phyloP scores from a whole-genome alignment of 108 stramenopile species.

The Skeletonema potamos region DNA sequence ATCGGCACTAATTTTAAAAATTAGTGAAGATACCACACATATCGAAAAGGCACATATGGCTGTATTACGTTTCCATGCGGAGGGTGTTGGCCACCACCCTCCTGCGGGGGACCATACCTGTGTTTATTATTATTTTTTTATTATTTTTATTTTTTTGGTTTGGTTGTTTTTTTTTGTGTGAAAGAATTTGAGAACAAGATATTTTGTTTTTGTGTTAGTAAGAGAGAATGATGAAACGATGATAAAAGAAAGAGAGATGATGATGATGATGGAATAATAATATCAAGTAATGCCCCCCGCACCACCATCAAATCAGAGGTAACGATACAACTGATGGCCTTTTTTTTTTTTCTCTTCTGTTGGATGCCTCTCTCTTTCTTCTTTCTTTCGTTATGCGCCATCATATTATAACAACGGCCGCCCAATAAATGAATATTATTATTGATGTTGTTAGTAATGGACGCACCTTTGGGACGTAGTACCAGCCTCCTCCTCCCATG shows the following conservation, averaged over 20 bases:
- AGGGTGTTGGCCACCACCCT: conserved; percentile 86
- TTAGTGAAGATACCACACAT: conserved; percentile 31
- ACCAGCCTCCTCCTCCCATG: conserved; percentile 88
- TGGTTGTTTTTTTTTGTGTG: neutral
- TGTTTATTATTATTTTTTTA: neutral
- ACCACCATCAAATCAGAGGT: no score
- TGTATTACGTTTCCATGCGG: conserved; percentile 78
- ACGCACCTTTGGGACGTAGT: conserved; percentile 87
- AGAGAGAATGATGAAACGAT: no score
- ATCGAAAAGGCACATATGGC: conserved; percentile 55
- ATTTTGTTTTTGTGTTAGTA: no score
- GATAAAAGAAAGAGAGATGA: no score
- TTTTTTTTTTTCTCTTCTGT: no score
- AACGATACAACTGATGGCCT: no score
- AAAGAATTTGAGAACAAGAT: neutral
- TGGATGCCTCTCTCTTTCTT: no score
- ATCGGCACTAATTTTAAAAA: conserved; percentile 71
- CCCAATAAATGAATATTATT: no score
- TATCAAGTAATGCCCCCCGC: no score
- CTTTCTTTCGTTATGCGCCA: neutral
- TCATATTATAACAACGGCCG: no score
- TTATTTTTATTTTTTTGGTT: neutral
- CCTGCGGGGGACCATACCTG: conserved; percentile 88
- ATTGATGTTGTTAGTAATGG: neutral
- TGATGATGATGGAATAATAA: no score